Evolutionary conservation across 192 early-diverging fungal species (phyloP).

Genomic region (Piromyces finnis): DNA sequence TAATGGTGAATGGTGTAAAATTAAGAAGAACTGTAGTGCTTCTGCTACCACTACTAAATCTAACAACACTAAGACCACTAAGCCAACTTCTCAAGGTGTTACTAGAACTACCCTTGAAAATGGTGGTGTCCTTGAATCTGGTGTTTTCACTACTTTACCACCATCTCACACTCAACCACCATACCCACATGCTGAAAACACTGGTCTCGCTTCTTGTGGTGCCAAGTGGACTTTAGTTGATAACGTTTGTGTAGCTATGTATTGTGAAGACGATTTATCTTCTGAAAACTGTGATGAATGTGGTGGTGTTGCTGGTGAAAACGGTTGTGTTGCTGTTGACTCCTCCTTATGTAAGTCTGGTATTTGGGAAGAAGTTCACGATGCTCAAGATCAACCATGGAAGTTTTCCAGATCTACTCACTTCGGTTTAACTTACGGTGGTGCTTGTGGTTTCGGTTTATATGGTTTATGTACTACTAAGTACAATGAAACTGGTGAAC

Average conservation of each 20-base stretch:
- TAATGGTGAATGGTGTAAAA: neutral
- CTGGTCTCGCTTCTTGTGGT: neutral
- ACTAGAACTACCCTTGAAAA: neutral
- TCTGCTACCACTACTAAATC: neutral
- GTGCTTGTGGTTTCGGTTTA: neutral
- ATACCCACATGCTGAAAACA: neutral
- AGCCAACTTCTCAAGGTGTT: neutral
- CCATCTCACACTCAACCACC: neutral
- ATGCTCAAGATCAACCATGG: neutral
- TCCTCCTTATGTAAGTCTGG: neutral
- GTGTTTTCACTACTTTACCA: neutral
- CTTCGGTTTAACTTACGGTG: neutral
- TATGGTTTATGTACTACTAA: neutral
- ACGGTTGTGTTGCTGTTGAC: neutral
- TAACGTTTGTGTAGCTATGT: neutral
- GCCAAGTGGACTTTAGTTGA: neutral
- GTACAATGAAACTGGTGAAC: neutral
- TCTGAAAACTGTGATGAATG: neutral
- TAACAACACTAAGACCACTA: neutral
- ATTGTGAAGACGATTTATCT: neutral
- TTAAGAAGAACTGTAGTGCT: neutral
- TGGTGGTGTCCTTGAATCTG: neutral
- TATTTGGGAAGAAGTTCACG: neutral
- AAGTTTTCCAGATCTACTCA: neutral
- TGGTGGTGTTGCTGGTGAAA: neutral